Evolutionary conservation across 768 basidiomycete species (phyloP).

Genomic region (Tylopilus intermedius): DNA sequence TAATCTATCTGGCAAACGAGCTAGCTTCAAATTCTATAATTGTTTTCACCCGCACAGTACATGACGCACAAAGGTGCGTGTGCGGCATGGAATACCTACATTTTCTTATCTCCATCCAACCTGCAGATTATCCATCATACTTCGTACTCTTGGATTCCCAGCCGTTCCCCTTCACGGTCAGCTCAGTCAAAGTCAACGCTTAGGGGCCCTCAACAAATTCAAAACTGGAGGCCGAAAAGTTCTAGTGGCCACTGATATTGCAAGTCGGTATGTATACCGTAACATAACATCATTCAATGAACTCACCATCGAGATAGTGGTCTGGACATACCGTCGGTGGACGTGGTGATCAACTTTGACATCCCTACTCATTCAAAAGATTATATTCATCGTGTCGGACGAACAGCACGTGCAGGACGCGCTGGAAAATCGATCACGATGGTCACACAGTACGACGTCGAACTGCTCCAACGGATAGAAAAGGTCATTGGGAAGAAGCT

Average conservation of each 20-base stretch:
- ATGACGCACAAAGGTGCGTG: conserved; percentile 77
- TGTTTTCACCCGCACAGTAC: conserved; percentile 92
- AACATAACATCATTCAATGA: background rate
- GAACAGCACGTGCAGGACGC: conserved; percentile 96
- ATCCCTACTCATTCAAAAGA: conserved; percentile 98
- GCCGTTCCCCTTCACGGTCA: conserved; percentile 96
- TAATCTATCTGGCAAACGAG: conserved; percentile 84
- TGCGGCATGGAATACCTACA: background rate
- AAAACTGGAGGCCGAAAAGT: conserved; percentile 90
- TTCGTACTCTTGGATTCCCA: conserved; percentile 87
- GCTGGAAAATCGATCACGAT: conserved; percentile 96
- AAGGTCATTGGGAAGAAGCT: conserved; percentile 88
- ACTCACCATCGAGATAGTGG: conserved; percentile 47
- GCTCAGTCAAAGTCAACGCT: conserved; percentile 85
- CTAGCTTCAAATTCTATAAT: conserved; percentile 91
- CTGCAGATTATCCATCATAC: conserved; percentile 74
- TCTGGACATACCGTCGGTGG: conserved; percentile 92
- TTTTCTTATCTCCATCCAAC: background rate
- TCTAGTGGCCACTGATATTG: conserved; percentile 94
- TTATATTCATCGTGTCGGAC: conserved; percentile 96
- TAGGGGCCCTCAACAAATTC: conserved; percentile 93
- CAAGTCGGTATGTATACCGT: conserved; percentile 62
- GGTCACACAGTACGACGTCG: conserved; percentile 97
- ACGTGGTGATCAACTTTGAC: conserved; percentile 96
- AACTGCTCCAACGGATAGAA: conserved; percentile 93